Conservation (phyloP, 2,329 filamentous ascomycete genomes). For the Arthrobotrys entomopaga region DNA sequence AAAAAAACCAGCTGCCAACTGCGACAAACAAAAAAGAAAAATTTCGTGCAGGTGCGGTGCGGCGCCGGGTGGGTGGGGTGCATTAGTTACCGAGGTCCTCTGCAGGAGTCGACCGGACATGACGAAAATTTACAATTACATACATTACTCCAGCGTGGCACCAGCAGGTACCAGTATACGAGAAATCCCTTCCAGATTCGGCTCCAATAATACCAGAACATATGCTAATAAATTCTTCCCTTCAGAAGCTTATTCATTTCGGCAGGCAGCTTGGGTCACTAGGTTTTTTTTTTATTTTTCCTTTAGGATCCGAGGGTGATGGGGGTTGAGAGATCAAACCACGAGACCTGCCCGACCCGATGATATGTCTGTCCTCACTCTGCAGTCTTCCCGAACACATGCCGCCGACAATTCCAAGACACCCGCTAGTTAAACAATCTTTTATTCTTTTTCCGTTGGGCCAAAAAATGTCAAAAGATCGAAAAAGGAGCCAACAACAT, state of each 20-base stretch:
- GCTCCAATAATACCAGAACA: too few relatives aligned
- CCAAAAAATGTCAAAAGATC: not conserved
- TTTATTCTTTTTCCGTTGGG: constrained; percentile 26
- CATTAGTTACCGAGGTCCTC: constrained; percentile 45
- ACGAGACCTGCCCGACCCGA: constrained; percentile 44
- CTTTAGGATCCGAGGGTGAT: not conserved
- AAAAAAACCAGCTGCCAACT: constrained; percentile 39
- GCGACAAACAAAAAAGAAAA: constrained; percentile 25
- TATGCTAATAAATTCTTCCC: too few relatives aligned
- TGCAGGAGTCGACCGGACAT: constrained; percentile 9
- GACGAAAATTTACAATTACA: too few relatives aligned
- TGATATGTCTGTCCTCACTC: constrained; percentile 1
- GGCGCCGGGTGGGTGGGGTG: constrained; percentile 25
- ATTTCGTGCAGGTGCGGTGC: not conserved
- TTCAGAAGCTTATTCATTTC: too few relatives aligned
- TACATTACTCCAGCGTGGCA: too few relatives aligned
- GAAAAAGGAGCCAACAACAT: constrained; percentile 23
- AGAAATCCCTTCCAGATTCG: too few relatives aligned
- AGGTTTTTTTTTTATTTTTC: not conserved
- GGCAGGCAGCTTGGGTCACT: not conserved
- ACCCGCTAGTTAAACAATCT: not conserved
- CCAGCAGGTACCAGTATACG: too few relatives aligned
- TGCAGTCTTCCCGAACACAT: constrained; percentile 40
- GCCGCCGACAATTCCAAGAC: constrained; percentile 32
- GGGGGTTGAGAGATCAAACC: constrained; percentile 22